Conservation (phyloP, 306 rosid genomes). For the Malus sylvestris region DNA sequence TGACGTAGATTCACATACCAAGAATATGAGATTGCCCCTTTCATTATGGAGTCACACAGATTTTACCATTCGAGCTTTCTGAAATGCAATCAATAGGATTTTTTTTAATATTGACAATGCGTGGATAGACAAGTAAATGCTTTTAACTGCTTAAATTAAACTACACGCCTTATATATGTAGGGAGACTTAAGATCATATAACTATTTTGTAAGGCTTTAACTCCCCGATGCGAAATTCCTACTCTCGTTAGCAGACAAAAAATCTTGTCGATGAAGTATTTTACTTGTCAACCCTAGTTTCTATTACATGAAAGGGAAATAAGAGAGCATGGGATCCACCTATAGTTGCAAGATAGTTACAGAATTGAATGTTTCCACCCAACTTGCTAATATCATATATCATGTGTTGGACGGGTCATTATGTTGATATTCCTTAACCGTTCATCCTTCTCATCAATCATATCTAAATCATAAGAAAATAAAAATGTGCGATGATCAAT, state of each 20-base stretch:
- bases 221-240: neutral
- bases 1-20: neutral
- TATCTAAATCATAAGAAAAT: neutral
- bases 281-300: conserved; percentile 11
- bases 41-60: neutral
- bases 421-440: conserved; percentile 10
- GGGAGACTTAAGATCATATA: neutral
- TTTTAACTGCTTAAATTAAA: neutral
- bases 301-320: conserved; percentile 28
- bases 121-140: neutral
- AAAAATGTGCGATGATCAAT: neutral
- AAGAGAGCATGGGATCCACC: conserved; percentile 41
- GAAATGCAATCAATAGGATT: neutral
- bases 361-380: conserved; percentile 41
- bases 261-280: neutral
- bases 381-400: conserved; percentile 18
- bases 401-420: conserved; percentile 5
- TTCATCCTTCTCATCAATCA: neutral
- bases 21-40: neutral
- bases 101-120: neutral
- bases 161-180: neutral
- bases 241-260: neutral
- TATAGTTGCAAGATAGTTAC: conserved; percentile 30
- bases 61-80: neutral
- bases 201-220: neutral